Conservation (phyloP, 2,329 filamentous ascomycete species). For the Fusarium anguioides region DNA sequence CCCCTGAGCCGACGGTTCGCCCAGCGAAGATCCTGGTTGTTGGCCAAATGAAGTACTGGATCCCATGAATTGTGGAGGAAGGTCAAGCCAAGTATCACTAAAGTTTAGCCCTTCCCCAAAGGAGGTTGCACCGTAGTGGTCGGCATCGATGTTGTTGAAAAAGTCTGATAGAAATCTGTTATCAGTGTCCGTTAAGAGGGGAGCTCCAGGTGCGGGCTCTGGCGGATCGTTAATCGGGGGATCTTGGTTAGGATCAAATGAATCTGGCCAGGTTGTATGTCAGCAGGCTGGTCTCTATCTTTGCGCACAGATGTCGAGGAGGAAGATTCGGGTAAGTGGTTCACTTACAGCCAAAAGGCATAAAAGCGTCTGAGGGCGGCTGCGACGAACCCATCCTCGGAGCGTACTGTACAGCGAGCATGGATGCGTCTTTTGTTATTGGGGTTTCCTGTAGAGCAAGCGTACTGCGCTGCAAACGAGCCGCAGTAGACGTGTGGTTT, state of each 20-base stretch:
- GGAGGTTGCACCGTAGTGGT: slow-evolving; percentile 61
- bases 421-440: slow-evolving; percentile 57
- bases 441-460: slow-evolving; percentile 13
- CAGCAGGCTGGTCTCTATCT: slow-evolving; percentile 33
- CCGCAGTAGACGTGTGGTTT: slow-evolving; percentile 3
- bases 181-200: slow-evolving; percentile 72
- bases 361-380: slow-evolving; percentile 62
- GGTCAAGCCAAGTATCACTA: slow-evolving; percentile 65
- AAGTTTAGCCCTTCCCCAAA: slow-evolving; percentile 63
- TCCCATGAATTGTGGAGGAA: slow-evolving; percentile 74
- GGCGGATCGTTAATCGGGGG: slow-evolving; percentile 65
- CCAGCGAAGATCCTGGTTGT: slow-evolving; percentile 53
- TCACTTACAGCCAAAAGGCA: slow-evolving; percentile 76
- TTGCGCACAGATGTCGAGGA: not conserved
- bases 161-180: slow-evolving; percentile 68
- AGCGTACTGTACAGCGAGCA: slow-evolving; percentile 66
- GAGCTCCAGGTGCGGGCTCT: slow-evolving; percentile 71
- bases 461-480: slow-evolving; percentile 10
- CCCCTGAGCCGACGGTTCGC: slow-evolving; percentile 39
- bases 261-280: slow-evolving; percentile 53
- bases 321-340: not conserved
- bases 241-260: slow-evolving; percentile 57
- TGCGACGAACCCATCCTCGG: slow-evolving; percentile 70
- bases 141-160: slow-evolving; percentile 65
- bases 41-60: slow-evolving; percentile 72